Evolutionary conservation across 148 eudicot genomes (phyloP), one percentile per base, ranked within the genome.

Genomic region (Rhododendron ovatum): DNA sequence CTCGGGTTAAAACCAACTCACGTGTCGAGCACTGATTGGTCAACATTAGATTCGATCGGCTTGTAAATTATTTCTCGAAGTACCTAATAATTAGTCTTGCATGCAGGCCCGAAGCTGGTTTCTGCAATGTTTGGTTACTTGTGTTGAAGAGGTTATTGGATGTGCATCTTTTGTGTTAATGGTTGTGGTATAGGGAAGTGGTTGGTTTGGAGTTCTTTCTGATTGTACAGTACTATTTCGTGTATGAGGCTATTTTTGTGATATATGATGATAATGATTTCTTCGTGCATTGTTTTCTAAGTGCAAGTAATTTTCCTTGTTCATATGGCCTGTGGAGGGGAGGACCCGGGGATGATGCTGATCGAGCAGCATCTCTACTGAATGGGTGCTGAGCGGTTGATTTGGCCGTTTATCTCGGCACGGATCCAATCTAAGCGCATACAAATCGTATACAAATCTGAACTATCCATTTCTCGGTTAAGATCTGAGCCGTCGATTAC

Each of bases 151-250:
- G 50, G 53, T 26, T 43, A 78, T 24, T 78, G 55, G 15, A 43
- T 11, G 18, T n/a, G 55, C 81, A 78, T 78, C 35, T n/a, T 77
- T 75, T 80, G 41, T 80, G 82, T 20, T 81, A 41, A 24, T 45
- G 88, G 48, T 82, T 86, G 87, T 87, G 87, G 86, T 69, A 84
- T 86, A 83, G 89, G 84, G 77, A 83, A 83, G 87, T 85, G 73
- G 86, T 41, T 71, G 81, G 59, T 84, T 90, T 92, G 88, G 87
- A 35, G 81, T 50, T 61, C 74, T 24, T 82, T 89, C 88, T 87
- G 82, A 37, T 48, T 89, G 89, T 89, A 87, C 79, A 84, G 83
- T 51, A 41, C 45, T 41, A 82, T 83, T 51, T 85, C 87, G 41
- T 78, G 41, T 45, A 26, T 79, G 30, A 53, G 12, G 24, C 80